Evolutionary conservation across 2,329 filamentous ascomycete genomes (phyloP).

Genomic region (Exutisphaerella laricina): DNA sequence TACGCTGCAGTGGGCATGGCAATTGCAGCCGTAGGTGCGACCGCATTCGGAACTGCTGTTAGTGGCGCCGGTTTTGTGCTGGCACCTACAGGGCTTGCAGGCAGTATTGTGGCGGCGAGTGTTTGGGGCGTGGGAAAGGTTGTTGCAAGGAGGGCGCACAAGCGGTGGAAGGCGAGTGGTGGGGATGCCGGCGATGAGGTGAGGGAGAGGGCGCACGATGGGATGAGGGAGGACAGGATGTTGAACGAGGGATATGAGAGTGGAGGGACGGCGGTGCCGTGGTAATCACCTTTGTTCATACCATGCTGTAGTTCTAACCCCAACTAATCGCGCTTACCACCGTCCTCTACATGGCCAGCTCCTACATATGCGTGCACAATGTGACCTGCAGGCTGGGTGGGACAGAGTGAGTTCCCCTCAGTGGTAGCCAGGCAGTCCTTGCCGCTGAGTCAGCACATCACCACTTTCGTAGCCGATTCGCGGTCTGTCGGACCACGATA

Average conservation of each 20-base stretch:
- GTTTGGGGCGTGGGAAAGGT: slow-evolving; percentile 38
- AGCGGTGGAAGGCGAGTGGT: slow-evolving; percentile 25
- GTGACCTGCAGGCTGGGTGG: no score
- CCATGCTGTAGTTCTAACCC: background rate
- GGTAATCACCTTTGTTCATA: no score
- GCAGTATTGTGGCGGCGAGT: slow-evolving; percentile 28
- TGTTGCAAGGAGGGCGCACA: slow-evolving; percentile 33
- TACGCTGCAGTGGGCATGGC: slow-evolving; percentile 40
- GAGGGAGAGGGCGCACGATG: slow-evolving; percentile 9
- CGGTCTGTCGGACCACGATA: slow-evolving; percentile 1
- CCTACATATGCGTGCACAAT: no score
- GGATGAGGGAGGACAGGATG: slow-evolving; percentile 25
- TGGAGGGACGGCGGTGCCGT: slow-evolving; percentile 14
- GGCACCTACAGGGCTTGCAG: slow-evolving; percentile 39
- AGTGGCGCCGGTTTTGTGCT: slow-evolving; percentile 39
- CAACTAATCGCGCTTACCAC: no score
- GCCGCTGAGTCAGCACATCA: no score
- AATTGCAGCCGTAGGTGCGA: slow-evolving; percentile 33
- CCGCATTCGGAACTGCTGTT: slow-evolving; percentile 29
- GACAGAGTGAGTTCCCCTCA: no score
- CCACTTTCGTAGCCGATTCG: slow-evolving; percentile 1
- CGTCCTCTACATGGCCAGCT: no score
- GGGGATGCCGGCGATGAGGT: slow-evolving; percentile 15
- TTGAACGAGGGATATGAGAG: slow-evolving; percentile 13
- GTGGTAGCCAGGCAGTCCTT: no score